Evolutionary conservation across 345 rosid species (phyloP).

Genomic region (Hibiscus tridactylites): DNA sequence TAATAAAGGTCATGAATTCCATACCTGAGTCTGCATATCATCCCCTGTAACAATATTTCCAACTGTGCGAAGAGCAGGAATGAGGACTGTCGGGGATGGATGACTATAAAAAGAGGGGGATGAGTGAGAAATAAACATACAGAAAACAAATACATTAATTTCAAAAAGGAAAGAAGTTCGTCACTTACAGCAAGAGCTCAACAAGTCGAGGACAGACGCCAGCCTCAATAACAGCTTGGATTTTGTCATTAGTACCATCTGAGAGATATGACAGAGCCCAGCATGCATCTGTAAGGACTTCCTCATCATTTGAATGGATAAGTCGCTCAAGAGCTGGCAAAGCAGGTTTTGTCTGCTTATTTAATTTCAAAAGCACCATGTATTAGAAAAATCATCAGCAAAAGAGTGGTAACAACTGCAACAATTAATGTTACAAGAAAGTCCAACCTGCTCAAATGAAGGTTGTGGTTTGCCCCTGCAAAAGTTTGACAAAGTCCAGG

Average conservation of each 20-base stretch:
- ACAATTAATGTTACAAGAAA: background rate
- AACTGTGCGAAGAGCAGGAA: conserved; percentile 75
- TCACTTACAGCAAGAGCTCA: conserved; percentile 55
- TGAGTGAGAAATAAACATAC: background rate
- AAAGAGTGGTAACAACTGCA: background rate
- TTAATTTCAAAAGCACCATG: conserved; percentile 3
- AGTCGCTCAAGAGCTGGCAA: conserved; percentile 66
- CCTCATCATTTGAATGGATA: conserved; percentile 64
- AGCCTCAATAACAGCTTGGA: conserved; percentile 67
- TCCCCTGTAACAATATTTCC: conserved; percentile 84
- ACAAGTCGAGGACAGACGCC: conserved; percentile 63
- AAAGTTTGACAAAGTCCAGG: conserved; percentile 77
- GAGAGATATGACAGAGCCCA: conserved; percentile 81
- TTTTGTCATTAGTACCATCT: conserved; percentile 71
- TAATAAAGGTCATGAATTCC: too few species aligned
- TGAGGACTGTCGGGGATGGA: conserved; percentile 52
- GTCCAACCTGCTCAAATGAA: conserved; percentile 52
- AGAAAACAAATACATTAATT: background rate
- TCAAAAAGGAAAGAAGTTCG: background rate
- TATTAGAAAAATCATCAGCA: background rate
- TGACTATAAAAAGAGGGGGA: conserved; percentile 26
- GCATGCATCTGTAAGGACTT: conserved; percentile 74
- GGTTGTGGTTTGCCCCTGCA: conserved; percentile 77
- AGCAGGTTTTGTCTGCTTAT: conserved; percentile 50
- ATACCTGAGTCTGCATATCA: conserved; percentile 63